Evolutionary conservation across 2,329 filamentous ascomycete species (phyloP).

Genomic region (Pseudogymnoascus sp.): DNA sequence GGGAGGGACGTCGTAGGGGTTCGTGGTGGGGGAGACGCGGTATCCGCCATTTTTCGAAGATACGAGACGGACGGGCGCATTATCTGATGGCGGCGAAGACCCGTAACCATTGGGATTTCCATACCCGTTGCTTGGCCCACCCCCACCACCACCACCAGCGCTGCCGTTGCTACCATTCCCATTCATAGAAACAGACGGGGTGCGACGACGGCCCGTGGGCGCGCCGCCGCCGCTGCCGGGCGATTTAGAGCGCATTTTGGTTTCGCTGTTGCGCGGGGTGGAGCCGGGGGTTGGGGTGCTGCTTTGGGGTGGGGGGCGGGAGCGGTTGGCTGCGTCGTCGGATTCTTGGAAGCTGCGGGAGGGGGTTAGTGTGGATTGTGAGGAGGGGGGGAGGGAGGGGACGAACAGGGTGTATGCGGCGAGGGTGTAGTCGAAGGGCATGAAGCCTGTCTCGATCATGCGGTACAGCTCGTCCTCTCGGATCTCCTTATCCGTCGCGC

Average conservation of each 20-base stretch:
- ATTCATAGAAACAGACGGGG: background rate
- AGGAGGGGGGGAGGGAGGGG: background rate
- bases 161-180: background rate
- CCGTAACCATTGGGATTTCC: background rate
- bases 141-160: too few relatives aligned
- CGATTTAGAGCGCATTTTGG: background rate
- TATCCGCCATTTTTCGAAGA: conserved; percentile 7
- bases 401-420: conserved; percentile 68
- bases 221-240: background rate
- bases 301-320: background rate
- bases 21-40: background rate
- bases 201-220: background rate
- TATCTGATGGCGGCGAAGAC: background rate
- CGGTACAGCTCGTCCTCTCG: conserved; percentile 87
- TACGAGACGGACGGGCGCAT: background rate
- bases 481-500: conserved; percentile 92
- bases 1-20: background rate
- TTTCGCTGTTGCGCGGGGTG: background rate
- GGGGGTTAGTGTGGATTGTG: background rate
- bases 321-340: background rate
- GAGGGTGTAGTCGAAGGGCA: conserved; percentile 89
- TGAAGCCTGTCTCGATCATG: conserved; percentile 90
- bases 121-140: background rate
- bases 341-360: background rate
- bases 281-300: background rate